Evolutionary conservation across 2,329 filamentous ascomycete species (phyloP), one percentile per base, ranked within the genome.

Genomic region (Scedosporium minutisporum): DNA sequence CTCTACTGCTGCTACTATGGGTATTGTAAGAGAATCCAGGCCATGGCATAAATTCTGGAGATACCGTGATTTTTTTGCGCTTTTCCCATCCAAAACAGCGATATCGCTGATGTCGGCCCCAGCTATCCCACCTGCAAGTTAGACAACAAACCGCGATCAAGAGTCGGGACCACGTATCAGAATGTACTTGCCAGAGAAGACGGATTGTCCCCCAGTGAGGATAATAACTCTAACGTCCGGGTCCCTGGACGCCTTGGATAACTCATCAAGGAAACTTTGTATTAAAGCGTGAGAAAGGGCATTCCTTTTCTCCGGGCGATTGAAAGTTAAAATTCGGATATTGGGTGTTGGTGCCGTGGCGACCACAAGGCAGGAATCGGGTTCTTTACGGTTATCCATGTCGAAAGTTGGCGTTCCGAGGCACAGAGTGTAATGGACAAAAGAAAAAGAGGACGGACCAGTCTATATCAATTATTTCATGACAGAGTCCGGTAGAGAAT

Each of bases 221-320:
- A 78, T 69, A 21, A 78, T 71, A 25, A 68, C 75, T 44, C 71
- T 69, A 55, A 77, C 69, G 3, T 58, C 65, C 57, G 68, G 57
- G 46, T 71, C 69, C 23, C 46, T 67, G 57, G 67, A 67, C 27
- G 65, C 70, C 48, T 53, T 62, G 58, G 58, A 67, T 42, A 74
- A 68, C 60, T 68, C 66, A 9, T 59, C 65, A 16, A 77, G 68
- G 4, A 83, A 71, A 57, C 82, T 74, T 63, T 69, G 67, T 65
- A 83, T 79, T 72, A 85, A 78, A 57, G 71, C 69, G 62, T 77
- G 74, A 1, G 82, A 85, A 63, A 86, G 78, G 9, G 84, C 82
- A 74, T 86, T 87, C 62, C 82, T 76, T 69, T 86, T 85, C 57
- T 76, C 74, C 1, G 81, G 82, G 2, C 83, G 77, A 71, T 83